A percentile compares a stretch with the other conserved stretches of the same genome.
Evolutionary conservation across 805 yeast species (phyloP).

Genomic region (Candida succiphila): DNA sequence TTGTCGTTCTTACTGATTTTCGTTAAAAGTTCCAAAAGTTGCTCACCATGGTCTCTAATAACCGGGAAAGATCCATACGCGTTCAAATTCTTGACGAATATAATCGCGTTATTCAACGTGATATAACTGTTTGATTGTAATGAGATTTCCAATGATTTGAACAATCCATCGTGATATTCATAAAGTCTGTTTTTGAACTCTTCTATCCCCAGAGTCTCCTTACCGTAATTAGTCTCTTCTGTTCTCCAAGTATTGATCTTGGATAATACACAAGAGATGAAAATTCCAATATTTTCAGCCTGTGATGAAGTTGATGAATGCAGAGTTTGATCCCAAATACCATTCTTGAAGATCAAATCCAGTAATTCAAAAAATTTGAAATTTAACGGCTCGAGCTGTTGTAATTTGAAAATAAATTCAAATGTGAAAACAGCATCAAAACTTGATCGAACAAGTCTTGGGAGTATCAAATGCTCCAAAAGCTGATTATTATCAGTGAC

Average conservation of each 20-base stretch:
- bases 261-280: slow-evolving; percentile 49
- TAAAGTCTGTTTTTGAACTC: too few species aligned
- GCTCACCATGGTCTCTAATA: slow-evolving; percentile 55
- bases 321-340: slow-evolving; percentile 40
- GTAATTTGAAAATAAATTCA: slow-evolving; percentile 45
- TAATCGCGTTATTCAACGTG: slow-evolving; percentile 72
- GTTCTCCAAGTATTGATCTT: slow-evolving; percentile 27
- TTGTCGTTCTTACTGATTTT: slow-evolving; percentile 40
- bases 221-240: slow-evolving; percentile 19
- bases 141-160: slow-evolving; percentile 32
- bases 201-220: slow-evolving; percentile 16
- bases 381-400: slow-evolving; percentile 25
- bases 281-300: slow-evolving; percentile 75
- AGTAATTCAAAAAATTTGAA: slow-evolving; percentile 29
- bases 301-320: slow-evolving; percentile 67
- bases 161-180: too few species aligned
- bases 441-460: slow-evolving; percentile 70
- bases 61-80: slow-evolving; percentile 51
- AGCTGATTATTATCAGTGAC: slow-evolving; percentile 16
- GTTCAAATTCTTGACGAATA: slow-evolving; percentile 56
- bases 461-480: slow-evolving; percentile 59
- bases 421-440: slow-evolving; percentile 71
- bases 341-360: slow-evolving; percentile 37
- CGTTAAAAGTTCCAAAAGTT: slow-evolving; percentile 36
- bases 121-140: slow-evolving; percentile 52